Evolutionary conservation across 495 filamentous ascomycete species (phyloP), one percentile per base, ranked within the genome.

Genomic region (Neurospora tetrasperma): DNA sequence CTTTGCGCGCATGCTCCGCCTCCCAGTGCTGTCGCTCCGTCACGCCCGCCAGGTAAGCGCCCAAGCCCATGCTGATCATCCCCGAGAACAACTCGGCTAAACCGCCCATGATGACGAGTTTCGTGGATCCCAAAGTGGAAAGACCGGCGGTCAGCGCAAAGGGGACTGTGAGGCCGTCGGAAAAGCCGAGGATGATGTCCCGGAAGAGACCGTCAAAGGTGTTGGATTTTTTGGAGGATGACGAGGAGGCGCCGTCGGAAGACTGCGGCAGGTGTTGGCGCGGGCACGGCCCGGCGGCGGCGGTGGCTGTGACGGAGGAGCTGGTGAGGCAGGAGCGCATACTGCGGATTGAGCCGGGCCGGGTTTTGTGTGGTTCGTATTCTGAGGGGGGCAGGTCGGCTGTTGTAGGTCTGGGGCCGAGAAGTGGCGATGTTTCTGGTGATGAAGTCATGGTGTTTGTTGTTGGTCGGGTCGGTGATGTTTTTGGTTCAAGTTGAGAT

Each of bases 51-150:
- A 88, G 76, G 73, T 86, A 91, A 27, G 86, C 89, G 46, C 89
- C 89, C 3, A 91, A 79, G 0, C 89, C 89, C 89, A 91, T 91
- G 8, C 83, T 86, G 69, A 91, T 88, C 23, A 85, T 82, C 40
- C 89, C 89, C 10, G 83, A 83, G 75, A 90, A 86, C n/a, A 91
- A 80, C 79, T 91, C 89, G 4, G 89, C 89, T 1, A 90, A 79
- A 2, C 89, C 89, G 23, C 86, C 89, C 72, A 88, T 83, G 62
- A 91, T 83, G 54, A 91, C 89, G 41, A 91, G 79, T 68, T 83
- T 83, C 0, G 88, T 83, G 62, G 80, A 82, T 54, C 87, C 87
- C 31, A 88, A 72, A 70, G 76, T 86, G 11, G 83, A 84, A 11
- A 89, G 72, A 5, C 87, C 87, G 1, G 87, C 87, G 1, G 86